Base-by-base conservation (phyloP, 2,329 filamentous ascomycete genomes). In the Aureobasidium sp. region DNA sequence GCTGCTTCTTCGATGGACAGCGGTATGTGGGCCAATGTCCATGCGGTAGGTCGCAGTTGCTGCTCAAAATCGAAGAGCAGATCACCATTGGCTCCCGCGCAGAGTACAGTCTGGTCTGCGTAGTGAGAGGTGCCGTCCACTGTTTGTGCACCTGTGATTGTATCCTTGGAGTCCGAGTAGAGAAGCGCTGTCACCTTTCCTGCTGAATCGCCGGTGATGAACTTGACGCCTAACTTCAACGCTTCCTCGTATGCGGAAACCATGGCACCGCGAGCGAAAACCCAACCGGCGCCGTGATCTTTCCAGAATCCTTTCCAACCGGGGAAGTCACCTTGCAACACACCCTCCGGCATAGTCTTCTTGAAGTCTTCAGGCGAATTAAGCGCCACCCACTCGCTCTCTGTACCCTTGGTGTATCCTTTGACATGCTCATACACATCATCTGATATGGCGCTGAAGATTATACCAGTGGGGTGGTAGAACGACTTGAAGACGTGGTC, bases 41-140 rank as follows among this genome's bases (percentile, higher is more conserved):
- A 82, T 1, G 80, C 79, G 4, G 79, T 82, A 2, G 80, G 78
- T n/a, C 79, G 73, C 9, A 83, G 69, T 65, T 84, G 81, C 37
- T 76, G 72, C 67, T 81, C 74, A 63, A 82, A 77, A 63, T 82
- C 78, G 1, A 83, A 68, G 0, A 83, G 68, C 3, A 69, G 67
- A 37, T 78, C 75, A 17, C 78, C 78, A 42, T 74, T 75, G 15
- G 81, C 81, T 4, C 81, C 81, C 3, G 79, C 77, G 17, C 77
- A 74, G 14, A 84, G 72, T 27, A 83, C 78, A 0, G 74, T 78
- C 19, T 72, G 73, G 3, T 77, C 71, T 17, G 79, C 79, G 0
- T 40, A 64, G 64, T 81, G 74, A 1, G 71, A 56, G 0, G 65
- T 65, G 0, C 78, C 78, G 66, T 81, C 75, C 45, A 69, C 71